phyloP scores from a whole-genome alignment of 495 filamentous ascomycete species.

The Trichoderma virens region DNA sequence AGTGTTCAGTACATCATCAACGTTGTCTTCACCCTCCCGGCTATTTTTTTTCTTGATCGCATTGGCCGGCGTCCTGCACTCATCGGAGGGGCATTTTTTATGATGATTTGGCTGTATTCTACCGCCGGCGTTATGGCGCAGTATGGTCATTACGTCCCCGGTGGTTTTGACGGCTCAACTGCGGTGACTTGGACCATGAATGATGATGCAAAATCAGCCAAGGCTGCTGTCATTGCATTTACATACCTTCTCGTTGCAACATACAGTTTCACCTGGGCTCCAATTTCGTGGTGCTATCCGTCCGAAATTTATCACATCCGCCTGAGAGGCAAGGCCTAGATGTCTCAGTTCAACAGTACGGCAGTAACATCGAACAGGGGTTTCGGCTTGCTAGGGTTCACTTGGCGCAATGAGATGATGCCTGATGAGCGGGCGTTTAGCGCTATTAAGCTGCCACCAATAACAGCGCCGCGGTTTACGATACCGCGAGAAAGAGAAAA shows the following conservation, averaged over 20 bases:
- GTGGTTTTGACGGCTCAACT: background rate
- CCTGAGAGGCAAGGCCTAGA: constrained; percentile 58
- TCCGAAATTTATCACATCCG: constrained; percentile 60
- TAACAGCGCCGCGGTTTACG: no score
- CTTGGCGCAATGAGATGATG: no score
- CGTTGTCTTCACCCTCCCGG: constrained; percentile 33
- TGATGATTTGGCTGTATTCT: constrained; percentile 52
- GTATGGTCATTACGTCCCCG: constrained; percentile 13
- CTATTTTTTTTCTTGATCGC: constrained; percentile 35
- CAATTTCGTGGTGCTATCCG: constrained; percentile 56
- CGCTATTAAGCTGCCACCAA: no score
- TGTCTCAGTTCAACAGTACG: no score
- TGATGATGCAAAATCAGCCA: background rate
- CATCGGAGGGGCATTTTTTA: constrained; percentile 46
- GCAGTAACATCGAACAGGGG: no score
- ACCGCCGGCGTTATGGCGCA: constrained; percentile 49
- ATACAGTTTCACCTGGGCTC: constrained; percentile 55
- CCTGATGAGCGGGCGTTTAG: no score
- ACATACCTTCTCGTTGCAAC: constrained; percentile 60
- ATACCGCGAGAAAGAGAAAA: no score
- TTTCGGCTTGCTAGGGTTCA: no score
- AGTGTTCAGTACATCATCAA: constrained; percentile 51
- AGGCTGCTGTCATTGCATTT: constrained; percentile 50
- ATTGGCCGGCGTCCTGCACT: constrained; percentile 46
- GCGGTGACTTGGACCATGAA: constrained; percentile 5